Conservation (phyloP, 129 eudicot species). For the Artemisia argyi region DNA sequence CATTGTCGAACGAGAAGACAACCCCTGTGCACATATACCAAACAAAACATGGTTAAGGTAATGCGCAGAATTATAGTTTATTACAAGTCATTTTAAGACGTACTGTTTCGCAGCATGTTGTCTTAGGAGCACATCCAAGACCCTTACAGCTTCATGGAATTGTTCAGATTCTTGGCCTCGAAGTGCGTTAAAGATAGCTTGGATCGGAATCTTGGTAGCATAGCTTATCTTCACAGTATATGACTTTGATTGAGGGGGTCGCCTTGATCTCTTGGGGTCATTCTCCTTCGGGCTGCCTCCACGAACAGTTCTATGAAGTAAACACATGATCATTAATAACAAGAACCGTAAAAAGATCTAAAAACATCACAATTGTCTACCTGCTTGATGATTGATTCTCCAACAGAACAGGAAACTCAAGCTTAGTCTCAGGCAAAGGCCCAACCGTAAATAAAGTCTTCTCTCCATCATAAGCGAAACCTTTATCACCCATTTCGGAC, state of each 20-base stretch:
- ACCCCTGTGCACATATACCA: conserved; percentile 47
- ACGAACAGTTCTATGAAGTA: conserved; percentile 22
- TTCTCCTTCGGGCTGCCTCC: conserved; percentile 31
- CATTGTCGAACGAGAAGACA: conserved; percentile 87
- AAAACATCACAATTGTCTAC: conserved; percentile 14
- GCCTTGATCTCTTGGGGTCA: conserved; percentile 41
- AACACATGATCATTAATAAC: not conserved
- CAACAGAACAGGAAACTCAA: conserved; percentile 48
- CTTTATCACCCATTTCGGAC: conserved; percentile 39
- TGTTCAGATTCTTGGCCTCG: conserved; percentile 75
- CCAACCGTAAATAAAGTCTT: conserved; percentile 51
- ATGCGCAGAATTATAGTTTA: not conserved
- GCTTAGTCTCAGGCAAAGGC: conserved; percentile 39
- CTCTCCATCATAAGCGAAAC: conserved; percentile 50
- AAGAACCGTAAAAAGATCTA: not conserved
- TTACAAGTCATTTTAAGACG: not conserved
- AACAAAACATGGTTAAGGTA: not conserved
- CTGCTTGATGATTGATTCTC: conserved; percentile 42
- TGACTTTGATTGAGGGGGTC: conserved; percentile 42
- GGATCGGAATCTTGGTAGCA: conserved; percentile 84
- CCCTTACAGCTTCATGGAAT: conserved; percentile 75
- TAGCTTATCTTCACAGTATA: conserved; percentile 67
- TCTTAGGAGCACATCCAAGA: conserved; percentile 69
- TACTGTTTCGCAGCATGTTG: conserved; percentile 95
- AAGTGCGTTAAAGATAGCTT: conserved; percentile 62